Percentiles rank a stretch among this genome's conserved stretches.
phyloP scores from a whole-genome alignment of 768 basidiomycete species.

The Sutorius australiensis region DNA sequence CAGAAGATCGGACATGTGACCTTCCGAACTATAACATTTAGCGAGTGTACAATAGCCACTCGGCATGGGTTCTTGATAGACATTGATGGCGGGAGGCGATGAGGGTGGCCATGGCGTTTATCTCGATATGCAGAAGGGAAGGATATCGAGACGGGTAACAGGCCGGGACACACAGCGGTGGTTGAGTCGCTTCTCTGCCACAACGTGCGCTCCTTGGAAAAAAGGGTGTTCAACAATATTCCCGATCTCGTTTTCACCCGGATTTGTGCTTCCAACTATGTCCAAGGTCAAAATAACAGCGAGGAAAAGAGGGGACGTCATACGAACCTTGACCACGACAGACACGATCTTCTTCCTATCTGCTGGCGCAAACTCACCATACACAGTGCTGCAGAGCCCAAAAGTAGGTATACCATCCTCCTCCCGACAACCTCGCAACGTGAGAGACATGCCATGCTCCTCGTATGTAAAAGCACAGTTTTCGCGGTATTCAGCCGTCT shows the following conservation, averaged over 20 bases:
- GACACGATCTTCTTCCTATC: constrained; percentile 27
- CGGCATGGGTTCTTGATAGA: constrained; percentile 23
- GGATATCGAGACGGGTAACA: constrained; percentile 28
- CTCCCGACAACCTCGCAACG: constrained; percentile 30
- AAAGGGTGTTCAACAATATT: constrained; percentile 10
- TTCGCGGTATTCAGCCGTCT: constrained; percentile 7
- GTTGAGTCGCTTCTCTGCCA: constrained; percentile 19
- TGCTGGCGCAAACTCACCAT: constrained; percentile 27
- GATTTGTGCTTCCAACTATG: constrained; percentile 26
- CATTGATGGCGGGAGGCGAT: constrained; percentile 32
- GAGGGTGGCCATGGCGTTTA: constrained; percentile 13
- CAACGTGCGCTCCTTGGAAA: constrained; percentile 23
- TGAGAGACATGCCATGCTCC: constrained; percentile 30
- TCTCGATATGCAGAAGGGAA: constrained; percentile 30
- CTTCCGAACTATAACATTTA: constrained; percentile 26
- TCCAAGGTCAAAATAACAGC: neutral
- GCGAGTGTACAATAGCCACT: constrained; percentile 23
- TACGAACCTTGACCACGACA: constrained; percentile 27
- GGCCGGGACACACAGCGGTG: constrained; percentile 21
- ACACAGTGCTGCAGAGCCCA: constrained; percentile 28
- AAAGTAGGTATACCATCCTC: constrained; percentile 28
- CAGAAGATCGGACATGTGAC: constrained; percentile 16
- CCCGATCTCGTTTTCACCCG: constrained; percentile 14
- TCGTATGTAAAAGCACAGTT: constrained; percentile 30
- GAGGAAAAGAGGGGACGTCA: neutral